Percentiles rank a stretch among this genome's conserved stretches.
These are phyloP conservation scores for Histomonas meleagridis DNA, from an alignment of 208 protist species.

Conservation along the genomic window DNA sequence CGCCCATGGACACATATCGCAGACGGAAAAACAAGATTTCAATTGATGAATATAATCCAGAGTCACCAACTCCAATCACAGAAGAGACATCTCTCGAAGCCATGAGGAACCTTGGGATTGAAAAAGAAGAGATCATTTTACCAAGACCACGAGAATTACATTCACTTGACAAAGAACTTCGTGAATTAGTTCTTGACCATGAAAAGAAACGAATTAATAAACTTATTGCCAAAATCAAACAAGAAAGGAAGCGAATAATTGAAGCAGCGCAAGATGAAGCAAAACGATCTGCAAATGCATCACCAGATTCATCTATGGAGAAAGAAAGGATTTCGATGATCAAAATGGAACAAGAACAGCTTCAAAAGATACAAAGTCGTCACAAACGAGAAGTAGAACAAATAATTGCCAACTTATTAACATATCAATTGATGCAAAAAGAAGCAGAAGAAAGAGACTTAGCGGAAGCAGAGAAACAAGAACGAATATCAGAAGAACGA, in stretches of 20 bases:
- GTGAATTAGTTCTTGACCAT: background rate
- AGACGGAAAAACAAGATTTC: too few relatives aligned
- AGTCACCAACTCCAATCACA: background rate
- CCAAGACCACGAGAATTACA: background rate
- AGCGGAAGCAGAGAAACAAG: constrained; percentile 1
- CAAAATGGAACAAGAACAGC: background rate
- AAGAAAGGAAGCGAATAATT: background rate
- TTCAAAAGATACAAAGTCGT: background rate
- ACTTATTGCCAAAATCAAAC: background rate
- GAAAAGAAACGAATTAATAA: background rate
- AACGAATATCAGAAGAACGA: background rate
- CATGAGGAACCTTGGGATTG: constrained; percentile 7
- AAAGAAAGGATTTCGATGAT: too few relatives aligned
- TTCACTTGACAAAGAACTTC: background rate
- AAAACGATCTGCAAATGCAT: background rate
- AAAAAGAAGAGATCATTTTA: constrained; percentile 9
- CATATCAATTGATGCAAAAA: background rate
- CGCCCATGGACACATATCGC: too few relatives aligned
- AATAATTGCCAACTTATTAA: background rate
- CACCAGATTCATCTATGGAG: background rate
- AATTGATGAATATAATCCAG: background rate
- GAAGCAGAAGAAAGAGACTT: background rate
- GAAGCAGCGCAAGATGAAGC: background rate
- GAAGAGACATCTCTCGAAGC: background rate
- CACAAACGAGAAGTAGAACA: constrained; percentile 25